Percentiles rank a stretch among this genome's conserved stretches.
These are phyloP conservation scores for Schwanniomyces sp. DNA, from an alignment of 805 yeast species.

Conservation along the genomic window DNA sequence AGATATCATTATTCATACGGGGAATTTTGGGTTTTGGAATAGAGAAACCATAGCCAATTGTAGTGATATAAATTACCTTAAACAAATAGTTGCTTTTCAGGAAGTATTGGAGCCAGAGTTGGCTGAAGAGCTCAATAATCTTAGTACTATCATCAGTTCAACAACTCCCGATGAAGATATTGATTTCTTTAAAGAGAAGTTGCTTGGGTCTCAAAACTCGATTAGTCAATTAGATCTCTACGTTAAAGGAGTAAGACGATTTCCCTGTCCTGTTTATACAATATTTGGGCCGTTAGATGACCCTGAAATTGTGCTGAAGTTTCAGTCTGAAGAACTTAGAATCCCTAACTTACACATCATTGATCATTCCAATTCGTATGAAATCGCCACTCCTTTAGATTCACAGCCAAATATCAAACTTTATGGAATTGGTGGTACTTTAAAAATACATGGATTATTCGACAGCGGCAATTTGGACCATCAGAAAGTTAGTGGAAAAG, in stretches of 20 bases:
- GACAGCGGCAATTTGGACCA: constrained; percentile 36
- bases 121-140: constrained; percentile 51
- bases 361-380: constrained; percentile 55
- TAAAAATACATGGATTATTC: constrained; percentile 65
- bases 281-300: constrained; percentile 80
- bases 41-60: constrained; percentile 49
- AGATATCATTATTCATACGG: constrained; percentile 60
- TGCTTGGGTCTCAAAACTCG: constrained; percentile 4
- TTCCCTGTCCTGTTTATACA: constrained; percentile 69
- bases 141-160: constrained; percentile 31
- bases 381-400: constrained; percentile 41
- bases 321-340: constrained; percentile 51
- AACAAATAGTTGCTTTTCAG: constrained; percentile 68
- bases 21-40: constrained; percentile 80
- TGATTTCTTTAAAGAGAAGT: constrained; percentile 8
- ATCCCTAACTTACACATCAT: constrained; percentile 61
- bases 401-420: constrained; percentile 48
- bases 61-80: constrained; percentile 54
- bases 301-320: constrained; percentile 61
- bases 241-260: constrained; percentile 33
- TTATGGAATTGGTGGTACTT: constrained; percentile 72
- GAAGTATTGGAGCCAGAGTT: constrained; percentile 52
- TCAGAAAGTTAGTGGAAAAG: constrained; percentile 20
- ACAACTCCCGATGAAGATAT: constrained; percentile 6
- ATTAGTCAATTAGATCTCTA: constrained; percentile 20